Conservation (phyloP, 192 early-diverging fungal genomes). For the Phlyctochytrium planicorne region DNA sequence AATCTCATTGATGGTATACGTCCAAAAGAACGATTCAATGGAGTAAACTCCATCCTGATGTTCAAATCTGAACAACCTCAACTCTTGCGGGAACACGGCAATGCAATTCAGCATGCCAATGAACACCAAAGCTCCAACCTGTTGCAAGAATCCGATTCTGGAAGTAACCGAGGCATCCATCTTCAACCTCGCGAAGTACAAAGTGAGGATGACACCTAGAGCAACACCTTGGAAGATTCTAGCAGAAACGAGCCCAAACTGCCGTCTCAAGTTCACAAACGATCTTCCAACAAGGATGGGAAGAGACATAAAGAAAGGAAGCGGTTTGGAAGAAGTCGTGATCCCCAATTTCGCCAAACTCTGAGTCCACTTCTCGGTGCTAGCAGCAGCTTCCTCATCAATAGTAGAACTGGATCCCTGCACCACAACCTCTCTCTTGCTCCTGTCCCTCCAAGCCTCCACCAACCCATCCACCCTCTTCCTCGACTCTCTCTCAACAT, state of each 20-base stretch:
- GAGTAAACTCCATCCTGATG: conserved; percentile 40
- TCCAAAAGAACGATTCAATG: conserved; percentile 41
- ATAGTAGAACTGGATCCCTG: background rate
- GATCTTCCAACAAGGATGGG: conserved; percentile 22
- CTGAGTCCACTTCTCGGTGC: background rate
- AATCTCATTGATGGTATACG: conserved; percentile 30
- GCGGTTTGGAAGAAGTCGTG: conserved; percentile 22
- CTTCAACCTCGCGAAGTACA: conserved; percentile 36
- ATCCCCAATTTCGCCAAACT: conserved; percentile 1
- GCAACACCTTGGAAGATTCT: conserved; percentile 14
- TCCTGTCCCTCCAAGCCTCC: conserved; percentile 17
- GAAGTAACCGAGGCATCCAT: conserved; percentile 26
- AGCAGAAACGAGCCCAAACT: background rate
- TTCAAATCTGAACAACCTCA: conserved; percentile 37
- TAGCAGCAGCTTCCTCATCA: background rate
- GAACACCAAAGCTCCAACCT: conserved; percentile 40
- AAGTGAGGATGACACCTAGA: conserved; percentile 38
- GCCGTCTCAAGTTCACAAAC: conserved; percentile 30
- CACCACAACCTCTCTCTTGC: background rate
- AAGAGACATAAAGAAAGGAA: conserved; percentile 32
- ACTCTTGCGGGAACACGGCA: conserved; percentile 45
- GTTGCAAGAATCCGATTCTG: conserved; percentile 42
- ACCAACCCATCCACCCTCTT: conserved; percentile 33
- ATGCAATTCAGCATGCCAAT: conserved; percentile 51
- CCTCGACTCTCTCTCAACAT: conserved; percentile 22